Evolutionary conservation across 805 yeast genomes (phyloP).

Genomic region (Myxozyma mucilagina): DNA sequence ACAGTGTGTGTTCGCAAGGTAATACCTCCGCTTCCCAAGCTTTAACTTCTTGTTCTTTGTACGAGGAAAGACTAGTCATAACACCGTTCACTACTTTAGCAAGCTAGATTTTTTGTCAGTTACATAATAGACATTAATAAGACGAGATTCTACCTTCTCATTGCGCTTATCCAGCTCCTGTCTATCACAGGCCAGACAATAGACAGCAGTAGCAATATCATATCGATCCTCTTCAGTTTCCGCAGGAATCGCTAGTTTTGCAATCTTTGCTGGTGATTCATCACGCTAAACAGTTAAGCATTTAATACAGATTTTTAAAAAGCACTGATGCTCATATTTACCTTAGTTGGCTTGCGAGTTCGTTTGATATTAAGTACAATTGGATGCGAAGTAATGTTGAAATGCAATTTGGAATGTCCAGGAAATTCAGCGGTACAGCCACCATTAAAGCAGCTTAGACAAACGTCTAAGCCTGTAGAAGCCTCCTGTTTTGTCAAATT

Average conservation of each 20-base stretch:
- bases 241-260: constrained; percentile 67
- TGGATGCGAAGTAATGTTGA: constrained; percentile 52
- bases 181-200: constrained; percentile 42
- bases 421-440: constrained; percentile 55
- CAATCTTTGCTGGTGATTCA: constrained; percentile 49
- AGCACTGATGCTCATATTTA: neutral
- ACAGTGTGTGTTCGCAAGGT: constrained; percentile 74
- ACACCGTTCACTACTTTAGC: constrained; percentile 47
- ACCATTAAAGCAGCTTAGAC: constrained; percentile 61
- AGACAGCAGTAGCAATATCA: constrained; percentile 48
- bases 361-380: constrained; percentile 58
- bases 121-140: neutral
- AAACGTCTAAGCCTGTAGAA: constrained; percentile 66
- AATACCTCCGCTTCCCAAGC: constrained; percentile 90
- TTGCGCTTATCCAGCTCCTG: constrained; percentile 10
- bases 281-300: constrained; percentile 28
- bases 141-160: constrained; percentile 3
- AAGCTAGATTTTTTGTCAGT: constrained; percentile 29
- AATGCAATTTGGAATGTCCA: constrained; percentile 60
- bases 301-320: neutral
- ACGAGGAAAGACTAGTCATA: constrained; percentile 58
- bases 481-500: constrained; percentile 38
- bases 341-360: constrained; percentile 25
- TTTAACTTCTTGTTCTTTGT: constrained; percentile 65
- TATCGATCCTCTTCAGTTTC: constrained; percentile 63